phyloP scores from a whole-genome alignment of 2,329 filamentous ascomycete species.

The Ophiocordyceps unilateralis region DNA sequence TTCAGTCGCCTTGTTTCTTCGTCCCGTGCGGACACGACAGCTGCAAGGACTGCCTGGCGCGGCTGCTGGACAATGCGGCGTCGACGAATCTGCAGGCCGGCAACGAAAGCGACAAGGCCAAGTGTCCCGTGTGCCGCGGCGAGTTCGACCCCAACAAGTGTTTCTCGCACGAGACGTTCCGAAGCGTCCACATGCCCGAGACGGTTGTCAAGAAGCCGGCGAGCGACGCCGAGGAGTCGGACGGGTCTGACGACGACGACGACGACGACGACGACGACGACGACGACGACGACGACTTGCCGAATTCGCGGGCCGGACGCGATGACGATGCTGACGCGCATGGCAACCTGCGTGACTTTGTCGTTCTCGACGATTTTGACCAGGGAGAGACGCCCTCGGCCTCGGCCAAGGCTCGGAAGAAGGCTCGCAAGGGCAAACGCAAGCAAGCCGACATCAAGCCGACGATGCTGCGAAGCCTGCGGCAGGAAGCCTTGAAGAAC shows the following conservation, averaged over 20 bases:
- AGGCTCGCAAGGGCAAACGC: constrained; percentile 20
- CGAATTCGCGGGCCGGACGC: background rate
- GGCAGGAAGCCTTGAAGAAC: constrained; percentile 48
- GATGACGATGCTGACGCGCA: constrained; percentile 7
- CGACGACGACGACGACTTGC: constrained; percentile 4
- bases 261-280: constrained; percentile 9
- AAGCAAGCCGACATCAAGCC: constrained; percentile 27
- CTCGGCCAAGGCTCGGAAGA: constrained; percentile 10
- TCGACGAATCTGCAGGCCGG: constrained; percentile 39
- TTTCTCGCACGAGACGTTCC: constrained; percentile 60
- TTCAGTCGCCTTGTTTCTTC: constrained; percentile 59
- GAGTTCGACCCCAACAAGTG: constrained; percentile 48
- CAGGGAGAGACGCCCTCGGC: constrained; percentile 25
- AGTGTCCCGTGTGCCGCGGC: constrained; percentile 63
- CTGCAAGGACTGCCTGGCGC: constrained; percentile 60
- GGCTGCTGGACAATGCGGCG: constrained; percentile 43
- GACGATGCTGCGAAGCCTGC: constrained; percentile 45
- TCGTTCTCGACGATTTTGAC: constrained; percentile 17
- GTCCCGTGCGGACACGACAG: constrained; percentile 70
- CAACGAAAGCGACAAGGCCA: constrained; percentile 36
- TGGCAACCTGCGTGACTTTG: constrained; percentile 17
- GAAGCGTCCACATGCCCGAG: constrained; percentile 50
- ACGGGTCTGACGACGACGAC: constrained; percentile 2
- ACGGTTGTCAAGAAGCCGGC: constrained; percentile 16
- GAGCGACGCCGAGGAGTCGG: background rate